A percentile compares a stretch with the other conserved stretches of the same genome.
phyloP scores from a whole-genome alignment of 2,329 filamentous ascomycete genomes.

The Elsinoe fawcettii region DNA sequence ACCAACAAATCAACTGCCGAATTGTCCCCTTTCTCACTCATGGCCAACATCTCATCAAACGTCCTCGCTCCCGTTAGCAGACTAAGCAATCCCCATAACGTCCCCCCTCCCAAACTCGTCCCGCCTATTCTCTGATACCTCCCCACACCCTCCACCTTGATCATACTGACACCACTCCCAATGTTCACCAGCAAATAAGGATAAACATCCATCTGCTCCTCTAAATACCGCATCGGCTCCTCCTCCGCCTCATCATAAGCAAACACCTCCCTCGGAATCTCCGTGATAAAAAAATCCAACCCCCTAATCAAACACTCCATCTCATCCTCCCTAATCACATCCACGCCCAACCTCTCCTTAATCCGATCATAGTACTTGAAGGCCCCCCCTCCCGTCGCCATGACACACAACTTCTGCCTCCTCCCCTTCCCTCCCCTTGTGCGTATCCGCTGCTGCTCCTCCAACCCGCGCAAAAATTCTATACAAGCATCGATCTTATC shows the following conservation, averaged over 20 bases:
- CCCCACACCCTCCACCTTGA: slow-evolving; percentile 87
- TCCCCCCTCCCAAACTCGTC: slow-evolving; percentile 91
- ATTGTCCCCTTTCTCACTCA: slow-evolving; percentile 88
- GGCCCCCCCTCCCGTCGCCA: slow-evolving; percentile 92
- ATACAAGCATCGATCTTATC: slow-evolving; percentile 90
- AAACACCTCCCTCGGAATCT: slow-evolving; percentile 94
- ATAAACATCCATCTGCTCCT: slow-evolving; percentile 73
- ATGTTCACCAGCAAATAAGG: slow-evolving; percentile 98
- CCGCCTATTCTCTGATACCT: slow-evolving; percentile 87
- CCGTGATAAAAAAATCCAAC: slow-evolving; percentile 96
- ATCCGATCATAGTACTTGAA: slow-evolving; percentile 97
- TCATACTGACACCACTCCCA: slow-evolving; percentile 90
- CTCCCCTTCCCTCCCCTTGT: slow-evolving; percentile 19
- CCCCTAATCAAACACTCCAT: slow-evolving; percentile 96
- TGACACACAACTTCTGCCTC: slow-evolving; percentile 64
- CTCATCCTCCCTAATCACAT: slow-evolving; percentile 88
- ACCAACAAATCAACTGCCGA: slow-evolving; percentile 91
- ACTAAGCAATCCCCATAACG: slow-evolving; percentile 88
- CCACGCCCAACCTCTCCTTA: slow-evolving; percentile 70
- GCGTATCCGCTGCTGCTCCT: slow-evolving; percentile 58
- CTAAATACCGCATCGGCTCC: slow-evolving; percentile 74
- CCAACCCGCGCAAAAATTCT: slow-evolving; percentile 78
- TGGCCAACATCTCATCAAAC: slow-evolving; percentile 96
- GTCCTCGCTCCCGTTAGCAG: slow-evolving; percentile 85
- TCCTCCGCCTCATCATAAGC: slow-evolving; percentile 79